Conservation (phyloP, 1,284 basidiomycete genomes). For the Tetrapyrgos nigripes region DNA sequence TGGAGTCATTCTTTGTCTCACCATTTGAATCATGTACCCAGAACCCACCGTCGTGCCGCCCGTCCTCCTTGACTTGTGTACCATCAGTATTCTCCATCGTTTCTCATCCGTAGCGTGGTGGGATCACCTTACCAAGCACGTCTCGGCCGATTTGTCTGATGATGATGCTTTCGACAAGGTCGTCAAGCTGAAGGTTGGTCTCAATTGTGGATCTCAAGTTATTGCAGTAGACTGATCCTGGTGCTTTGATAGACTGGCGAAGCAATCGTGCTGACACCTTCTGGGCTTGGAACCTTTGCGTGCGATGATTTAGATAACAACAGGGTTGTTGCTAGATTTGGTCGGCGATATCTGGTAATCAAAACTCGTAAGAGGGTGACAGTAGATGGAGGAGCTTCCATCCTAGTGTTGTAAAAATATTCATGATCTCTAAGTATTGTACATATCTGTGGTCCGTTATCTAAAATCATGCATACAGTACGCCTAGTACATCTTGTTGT, state of each 20-base stretch:
- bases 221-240: background rate
- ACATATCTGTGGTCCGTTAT: background rate
- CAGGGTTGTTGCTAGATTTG: slow-evolving; percentile 41
- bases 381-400: slow-evolving; percentile 65
- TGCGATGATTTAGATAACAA: background rate
- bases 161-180: slow-evolving; percentile 70
- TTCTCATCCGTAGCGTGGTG: slow-evolving; percentile 81
- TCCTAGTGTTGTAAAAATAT: slow-evolving; percentile 46
- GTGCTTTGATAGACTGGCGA: slow-evolving; percentile 72
- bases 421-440: background rate
- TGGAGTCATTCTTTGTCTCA: background rate
- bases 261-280: slow-evolving; percentile 67
- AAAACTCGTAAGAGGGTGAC: slow-evolving; percentile 68
- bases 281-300: slow-evolving; percentile 53
- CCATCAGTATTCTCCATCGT: slow-evolving; percentile 67
- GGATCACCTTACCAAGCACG: slow-evolving; percentile 69
- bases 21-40: slow-evolving; percentile 30
- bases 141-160: slow-evolving; percentile 63
- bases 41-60: slow-evolving; percentile 77
- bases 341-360: slow-evolving; percentile 60
- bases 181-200: slow-evolving; percentile 63
- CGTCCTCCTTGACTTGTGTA: slow-evolving; percentile 71
- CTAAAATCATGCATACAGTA: background rate
- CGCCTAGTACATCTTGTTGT: background rate
- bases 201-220: background rate